Percentiles rank a stretch among this genome's conserved stretches.
phyloP scores from a whole-genome alignment of 768 basidiomycete genomes.

The Dioszegia crocea region DNA sequence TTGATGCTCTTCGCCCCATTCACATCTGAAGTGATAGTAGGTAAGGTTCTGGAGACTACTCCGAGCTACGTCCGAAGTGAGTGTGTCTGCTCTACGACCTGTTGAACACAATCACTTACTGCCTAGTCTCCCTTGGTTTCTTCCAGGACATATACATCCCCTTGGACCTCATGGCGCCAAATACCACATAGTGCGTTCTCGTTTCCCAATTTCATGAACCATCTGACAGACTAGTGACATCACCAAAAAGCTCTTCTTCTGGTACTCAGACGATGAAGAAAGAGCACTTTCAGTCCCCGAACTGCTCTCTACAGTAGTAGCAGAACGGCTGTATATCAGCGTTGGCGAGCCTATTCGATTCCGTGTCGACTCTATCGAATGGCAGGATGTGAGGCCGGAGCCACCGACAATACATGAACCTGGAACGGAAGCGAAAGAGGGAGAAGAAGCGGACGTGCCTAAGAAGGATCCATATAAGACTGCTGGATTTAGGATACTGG shows the following conservation, averaged over 20 bases:
- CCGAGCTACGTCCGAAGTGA: conserved; percentile 76
- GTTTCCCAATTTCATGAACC: not conserved
- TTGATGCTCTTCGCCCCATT: conserved; percentile 90
- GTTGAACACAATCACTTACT: conserved; percentile 10
- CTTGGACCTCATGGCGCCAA: conserved; percentile 69
- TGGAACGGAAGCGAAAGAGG: not conserved
- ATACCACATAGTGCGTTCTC: conserved; percentile 51
- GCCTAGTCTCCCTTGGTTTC: conserved; percentile 76
- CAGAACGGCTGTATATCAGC: conserved; percentile 44
- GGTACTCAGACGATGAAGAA: conserved; percentile 41
- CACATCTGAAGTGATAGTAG: conserved; percentile 79
- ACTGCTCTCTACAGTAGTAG: conserved; percentile 26
- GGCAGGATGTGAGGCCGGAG: conserved; percentile 48
- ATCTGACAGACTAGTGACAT: conserved; percentile 41
- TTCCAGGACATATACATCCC: conserved; percentile 93
- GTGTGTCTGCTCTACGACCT: no score
- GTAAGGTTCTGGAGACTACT: conserved; percentile 81
- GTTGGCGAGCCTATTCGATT: conserved; percentile 46
- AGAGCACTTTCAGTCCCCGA: conserved; percentile 21
- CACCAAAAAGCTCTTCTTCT: conserved; percentile 46
- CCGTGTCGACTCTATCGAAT: conserved; percentile 46
- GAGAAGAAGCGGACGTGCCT: not conserved
- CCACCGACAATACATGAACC: conserved; percentile 18
- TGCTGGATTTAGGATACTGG: conserved; percentile 48
- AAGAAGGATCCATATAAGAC: conserved; percentile 44